Conservation (phyloP, 2,329 filamentous ascomycete species). For the Colletotrichum aenigma region DNA sequence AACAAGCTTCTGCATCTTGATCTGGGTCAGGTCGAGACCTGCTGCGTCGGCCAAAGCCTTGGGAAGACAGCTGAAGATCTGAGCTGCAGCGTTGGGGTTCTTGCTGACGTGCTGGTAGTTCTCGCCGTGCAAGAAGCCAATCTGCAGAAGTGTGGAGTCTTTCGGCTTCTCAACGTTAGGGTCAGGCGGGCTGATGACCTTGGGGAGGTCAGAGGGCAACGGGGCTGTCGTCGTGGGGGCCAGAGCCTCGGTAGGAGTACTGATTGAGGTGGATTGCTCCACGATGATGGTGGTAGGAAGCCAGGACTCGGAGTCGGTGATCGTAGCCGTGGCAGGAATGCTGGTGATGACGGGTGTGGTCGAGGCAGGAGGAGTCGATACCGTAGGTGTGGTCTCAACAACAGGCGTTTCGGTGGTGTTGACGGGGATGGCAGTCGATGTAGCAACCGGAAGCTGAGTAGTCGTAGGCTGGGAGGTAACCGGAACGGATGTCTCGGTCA, state of each 20-base stretch:
- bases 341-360: slow-evolving; percentile 35
- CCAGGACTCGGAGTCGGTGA: slow-evolving; percentile 49
- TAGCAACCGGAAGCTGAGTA: background rate
- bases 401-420: slow-evolving; percentile 11
- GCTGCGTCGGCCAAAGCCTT: slow-evolving; percentile 68
- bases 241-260: slow-evolving; percentile 39
- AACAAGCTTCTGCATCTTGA: slow-evolving; percentile 73
- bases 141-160: slow-evolving; percentile 76
- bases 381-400: background rate
- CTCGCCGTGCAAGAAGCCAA: slow-evolving; percentile 81
- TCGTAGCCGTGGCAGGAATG: slow-evolving; percentile 45
- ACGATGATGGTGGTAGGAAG: slow-evolving; percentile 67
- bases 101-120: slow-evolving; percentile 85
- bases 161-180: slow-evolving; percentile 58
- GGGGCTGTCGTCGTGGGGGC: slow-evolving; percentile 52
- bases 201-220: slow-evolving; percentile 72
- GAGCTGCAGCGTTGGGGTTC: slow-evolving; percentile 74
- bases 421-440: slow-evolving; percentile 13
- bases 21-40: slow-evolving; percentile 59
- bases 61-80: slow-evolving; percentile 84
- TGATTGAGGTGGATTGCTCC: slow-evolving; percentile 49
- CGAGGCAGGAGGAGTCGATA: background rate
- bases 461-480: background rate
- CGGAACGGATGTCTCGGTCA: background rate
- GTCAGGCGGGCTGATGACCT: slow-evolving; percentile 74